phyloP scores from a whole-genome alignment of 495 filamentous ascomycete species.

The Aspergillus panamensis region DNA sequence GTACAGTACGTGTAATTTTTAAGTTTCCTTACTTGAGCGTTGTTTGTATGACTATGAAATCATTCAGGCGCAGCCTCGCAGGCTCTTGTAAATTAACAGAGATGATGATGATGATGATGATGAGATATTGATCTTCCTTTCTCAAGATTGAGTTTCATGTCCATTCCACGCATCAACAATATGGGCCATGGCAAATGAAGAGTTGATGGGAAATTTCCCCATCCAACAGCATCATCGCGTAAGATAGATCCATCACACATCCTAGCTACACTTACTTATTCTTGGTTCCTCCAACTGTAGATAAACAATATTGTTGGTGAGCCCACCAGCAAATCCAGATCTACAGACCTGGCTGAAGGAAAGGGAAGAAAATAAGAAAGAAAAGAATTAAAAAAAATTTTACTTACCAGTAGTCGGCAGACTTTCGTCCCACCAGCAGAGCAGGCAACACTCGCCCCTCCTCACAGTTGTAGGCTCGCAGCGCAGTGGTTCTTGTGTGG shows the following conservation, averaged over 20 bases:
- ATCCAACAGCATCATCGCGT: not conserved
- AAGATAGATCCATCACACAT: not conserved
- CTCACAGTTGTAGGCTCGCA: constrained; percentile 17
- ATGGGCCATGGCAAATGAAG: not conserved
- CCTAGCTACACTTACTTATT: too few species aligned
- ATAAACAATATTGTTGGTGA: constrained; percentile 2
- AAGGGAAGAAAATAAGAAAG: constrained; percentile 1
- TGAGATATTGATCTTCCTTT: not conserved
- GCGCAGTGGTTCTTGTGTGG: constrained; percentile 17
- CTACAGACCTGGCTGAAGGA: constrained; percentile 8
- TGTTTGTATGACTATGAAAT: not conserved
- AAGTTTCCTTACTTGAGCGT: not conserved
- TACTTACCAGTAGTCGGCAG: constrained; percentile 17
- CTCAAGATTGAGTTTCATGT: not conserved
- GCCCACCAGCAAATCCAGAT: constrained; percentile 14
- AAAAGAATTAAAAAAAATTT: constrained; percentile 10
- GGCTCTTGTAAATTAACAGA: not conserved
- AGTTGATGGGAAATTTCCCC: not conserved
- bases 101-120: not conserved
- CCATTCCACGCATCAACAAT: not conserved
- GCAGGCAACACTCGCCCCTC: constrained; percentile 23
- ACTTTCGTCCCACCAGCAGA: constrained; percentile 23
- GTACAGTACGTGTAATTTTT: constrained; percentile 11
- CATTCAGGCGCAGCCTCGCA: not conserved
- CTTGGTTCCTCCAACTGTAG: not conserved